Conservation (phyloP, 192 early-diverging fungal species). For the Phycomyces blakesleeanus region DNA sequence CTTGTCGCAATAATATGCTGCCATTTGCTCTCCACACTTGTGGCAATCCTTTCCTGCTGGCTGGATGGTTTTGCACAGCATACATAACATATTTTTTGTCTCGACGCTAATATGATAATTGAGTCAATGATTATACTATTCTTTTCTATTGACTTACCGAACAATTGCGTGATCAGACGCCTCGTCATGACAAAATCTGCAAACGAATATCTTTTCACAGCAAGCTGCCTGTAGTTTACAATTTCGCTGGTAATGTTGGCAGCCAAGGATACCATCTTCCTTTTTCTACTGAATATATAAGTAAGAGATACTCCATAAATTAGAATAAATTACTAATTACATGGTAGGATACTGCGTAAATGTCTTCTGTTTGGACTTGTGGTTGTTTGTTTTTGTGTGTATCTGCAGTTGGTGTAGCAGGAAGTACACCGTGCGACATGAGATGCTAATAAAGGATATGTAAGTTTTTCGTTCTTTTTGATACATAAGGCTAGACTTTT, state of each 20-base stretch:
- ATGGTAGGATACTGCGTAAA: neutral
- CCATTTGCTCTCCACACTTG: conserved; percentile 63
- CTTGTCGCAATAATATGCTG: conserved; percentile 80
- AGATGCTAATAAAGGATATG: conserved; percentile 4
- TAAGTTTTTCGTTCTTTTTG: neutral
- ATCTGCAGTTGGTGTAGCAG: neutral
- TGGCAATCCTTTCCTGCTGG: conserved; percentile 70
- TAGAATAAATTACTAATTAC: conserved; percentile 3
- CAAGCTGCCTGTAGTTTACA: conserved; percentile 77
- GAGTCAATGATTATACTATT: neutral
- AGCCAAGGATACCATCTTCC: conserved; percentile 54
- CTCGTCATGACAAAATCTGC: conserved; percentile 84
- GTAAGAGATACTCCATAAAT: neutral
- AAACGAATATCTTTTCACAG: conserved; percentile 74
- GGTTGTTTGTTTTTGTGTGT: conserved; percentile 50
- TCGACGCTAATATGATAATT: conserved; percentile 29
- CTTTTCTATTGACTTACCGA: conserved; percentile 55
- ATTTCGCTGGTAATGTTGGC: conserved; percentile 74
- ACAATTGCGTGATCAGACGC: conserved; percentile 69
- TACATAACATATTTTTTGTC: conserved; percentile 86
- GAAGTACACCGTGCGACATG: conserved; percentile 10
- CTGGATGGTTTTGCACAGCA: conserved; percentile 83
- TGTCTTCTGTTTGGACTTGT: conserved; percentile 44
- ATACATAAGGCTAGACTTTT: neutral
- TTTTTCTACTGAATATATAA: conserved; percentile 41